phyloP scores from a whole-genome alignment of 345 rosid genomes.

The Dimocarpus longan region DNA sequence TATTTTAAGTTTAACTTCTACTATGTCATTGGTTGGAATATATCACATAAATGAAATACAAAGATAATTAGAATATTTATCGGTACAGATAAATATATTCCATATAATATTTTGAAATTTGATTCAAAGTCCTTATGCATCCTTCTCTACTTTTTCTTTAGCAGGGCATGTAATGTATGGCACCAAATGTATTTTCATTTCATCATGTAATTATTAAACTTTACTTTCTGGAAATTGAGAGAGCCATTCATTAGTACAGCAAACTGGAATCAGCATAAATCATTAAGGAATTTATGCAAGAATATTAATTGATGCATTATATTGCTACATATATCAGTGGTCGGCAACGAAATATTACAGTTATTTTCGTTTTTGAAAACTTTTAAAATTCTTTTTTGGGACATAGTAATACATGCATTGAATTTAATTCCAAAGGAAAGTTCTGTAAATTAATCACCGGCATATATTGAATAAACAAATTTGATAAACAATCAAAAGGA shows the following conservation, averaged over 20 bases:
- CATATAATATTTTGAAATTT: too few relatives aligned
- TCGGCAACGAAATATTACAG: background rate
- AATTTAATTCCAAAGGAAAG: too few relatives aligned
- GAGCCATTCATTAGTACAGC: background rate
- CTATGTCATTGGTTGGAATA: too few relatives aligned
- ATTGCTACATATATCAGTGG: background rate
- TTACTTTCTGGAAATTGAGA: background rate
- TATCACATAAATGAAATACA: too few relatives aligned
- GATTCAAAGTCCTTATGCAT: background rate
- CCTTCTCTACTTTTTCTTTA: background rate
- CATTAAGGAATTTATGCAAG: slow-evolving; percentile 16
- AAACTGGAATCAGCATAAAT: slow-evolving; percentile 11
- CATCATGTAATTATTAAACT: background rate
- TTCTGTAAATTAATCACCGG: too few relatives aligned
- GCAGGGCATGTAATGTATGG: background rate
- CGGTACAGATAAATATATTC: too few relatives aligned
- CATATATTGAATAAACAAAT: too few relatives aligned
- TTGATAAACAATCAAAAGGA: background rate
- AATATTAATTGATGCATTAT: slow-evolving; percentile 1
- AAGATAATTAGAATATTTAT: too few relatives aligned
- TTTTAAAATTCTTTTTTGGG: too few relatives aligned
- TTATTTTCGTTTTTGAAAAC: background rate
- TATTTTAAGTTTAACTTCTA: too few relatives aligned
- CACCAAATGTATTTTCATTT: background rate
- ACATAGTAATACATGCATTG: too few relatives aligned